These are phyloP conservation scores for Xerophyta viscosa DNA, from an alignment of 106 monocot species.

Conservation along the genomic window DNA sequence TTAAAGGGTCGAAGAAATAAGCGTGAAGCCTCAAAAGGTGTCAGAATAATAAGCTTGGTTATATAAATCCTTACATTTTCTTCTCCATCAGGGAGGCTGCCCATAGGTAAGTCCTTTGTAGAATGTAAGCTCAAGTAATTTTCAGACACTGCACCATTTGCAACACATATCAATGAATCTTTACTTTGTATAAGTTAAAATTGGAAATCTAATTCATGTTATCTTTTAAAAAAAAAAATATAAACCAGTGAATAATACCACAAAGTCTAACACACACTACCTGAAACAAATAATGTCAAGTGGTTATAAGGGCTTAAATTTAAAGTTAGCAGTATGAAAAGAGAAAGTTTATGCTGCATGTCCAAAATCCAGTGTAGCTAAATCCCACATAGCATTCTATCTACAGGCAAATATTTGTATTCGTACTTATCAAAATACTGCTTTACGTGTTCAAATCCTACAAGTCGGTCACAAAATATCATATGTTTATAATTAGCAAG, in stretches of 20 bases:
- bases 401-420: too few relatives aligned
- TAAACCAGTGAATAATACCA: not conserved
- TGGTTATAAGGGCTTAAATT: too few relatives aligned
- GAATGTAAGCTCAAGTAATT: conserved; percentile 21
- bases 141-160: conserved; percentile 21
- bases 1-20: too few relatives aligned
- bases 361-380: too few relatives aligned
- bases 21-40: not conserved
- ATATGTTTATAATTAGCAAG: conserved; percentile 4
- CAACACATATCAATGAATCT: not conserved
- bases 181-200: not conserved
- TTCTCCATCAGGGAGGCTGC: conserved; percentile 23
- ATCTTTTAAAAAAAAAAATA: not conserved
- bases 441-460: not conserved
- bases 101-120: conserved; percentile 10
- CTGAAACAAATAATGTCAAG: too few relatives aligned
- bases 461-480: not conserved
- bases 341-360: too few relatives aligned
- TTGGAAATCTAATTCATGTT: too few relatives aligned
- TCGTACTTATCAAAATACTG: too few relatives aligned
- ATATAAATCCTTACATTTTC: conserved; percentile 35
- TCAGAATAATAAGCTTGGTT: not conserved
- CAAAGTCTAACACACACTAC: too few relatives aligned
- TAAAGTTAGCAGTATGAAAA: too few relatives aligned
- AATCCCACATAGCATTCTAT: too few relatives aligned